Percentiles rank a stretch among this genome's conserved stretches.
phyloP scores from a whole-genome alignment of 176 grass and related monocot genomes.

The Cenchrus americanus region DNA sequence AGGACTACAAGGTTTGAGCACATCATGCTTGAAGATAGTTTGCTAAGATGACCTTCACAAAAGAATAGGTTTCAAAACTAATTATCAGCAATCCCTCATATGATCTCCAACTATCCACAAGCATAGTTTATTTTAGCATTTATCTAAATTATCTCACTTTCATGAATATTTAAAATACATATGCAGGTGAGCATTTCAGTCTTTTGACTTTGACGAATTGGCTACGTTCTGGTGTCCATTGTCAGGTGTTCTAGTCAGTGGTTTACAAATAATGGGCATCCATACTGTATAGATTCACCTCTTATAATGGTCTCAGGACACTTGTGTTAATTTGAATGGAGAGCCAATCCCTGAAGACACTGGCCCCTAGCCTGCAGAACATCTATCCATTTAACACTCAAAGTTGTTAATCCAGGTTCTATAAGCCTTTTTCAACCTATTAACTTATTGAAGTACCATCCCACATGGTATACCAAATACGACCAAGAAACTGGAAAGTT shows the following conservation, averaged over 20 bases:
- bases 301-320: not conserved
- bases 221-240: not conserved
- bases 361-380: not conserved
- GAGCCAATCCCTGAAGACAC: not conserved
- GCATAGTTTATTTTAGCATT: slow-evolving; percentile 24
- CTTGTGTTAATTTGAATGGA: not conserved
- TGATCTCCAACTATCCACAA: slow-evolving; percentile 15
- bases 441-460: not conserved
- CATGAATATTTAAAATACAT: slow-evolving; percentile 11
- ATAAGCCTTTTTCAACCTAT: not conserved
- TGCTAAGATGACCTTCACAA: slow-evolving; percentile 30
- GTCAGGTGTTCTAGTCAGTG: not conserved
- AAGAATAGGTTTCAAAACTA: slow-evolving; percentile 21
- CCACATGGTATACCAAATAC: not conserved
- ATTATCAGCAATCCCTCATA: not conserved
- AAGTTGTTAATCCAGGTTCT: not conserved
- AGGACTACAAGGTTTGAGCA: slow-evolving; percentile 11
- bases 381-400: not conserved
- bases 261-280: not conserved
- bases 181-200: not conserved
- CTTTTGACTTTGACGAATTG: slow-evolving; percentile 4
- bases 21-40: slow-evolving; percentile 34
- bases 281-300: not conserved
- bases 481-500: not conserved
- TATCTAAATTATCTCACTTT: slow-evolving; percentile 18